Evolutionary conservation across 495 filamentous ascomycete genomes (phyloP), one percentile per base, ranked within the genome.

Genomic region (Neurospora discreta): DNA sequence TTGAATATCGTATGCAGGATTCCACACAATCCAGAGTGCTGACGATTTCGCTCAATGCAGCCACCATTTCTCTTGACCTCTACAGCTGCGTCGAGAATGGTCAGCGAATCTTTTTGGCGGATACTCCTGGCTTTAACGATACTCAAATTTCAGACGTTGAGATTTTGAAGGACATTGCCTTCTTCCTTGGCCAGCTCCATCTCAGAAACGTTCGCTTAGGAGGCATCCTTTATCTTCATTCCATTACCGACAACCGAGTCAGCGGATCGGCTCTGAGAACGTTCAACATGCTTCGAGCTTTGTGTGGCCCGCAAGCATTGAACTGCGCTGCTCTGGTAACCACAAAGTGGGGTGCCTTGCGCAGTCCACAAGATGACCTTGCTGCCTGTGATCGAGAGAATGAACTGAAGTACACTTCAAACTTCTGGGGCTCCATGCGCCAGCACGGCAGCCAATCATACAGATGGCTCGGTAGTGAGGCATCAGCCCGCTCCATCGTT

Each of bases 111-210:
- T 72, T 69, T 58, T 72, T 81, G 2, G 69, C 84, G 38, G 84
- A 86, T 74, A 84, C 82, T 3, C 82, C 84, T 7, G 83, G 84
- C 9, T 85, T 86, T 68, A 78, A 83, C 67, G 84, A 86, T 73
- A 84, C 82, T 0, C 70, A 70, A 23, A 68, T 72, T 11, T 78
- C 78, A 7, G 83, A 85, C 42, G 71, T 71, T 1, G 78, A 84
- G 38, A 75, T 87, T 8, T 74, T 87, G 36, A 44, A 74, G 43
- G 78, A 84, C 39, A 81, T 87, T 11, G 77, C 82, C 0, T 71
- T 74, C 3, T 72, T 77, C 9, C 77, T 87, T 0, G 70, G 75
- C 3, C 70, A 30, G 6, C 71, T 73, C 0, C 77, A 79, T 68
- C 71, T 68, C 8, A 39, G 40, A 15, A 52, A 46, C 39, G 39